phyloP scores from a whole-genome alignment of 2,329 filamentous ascomycete genomes.

The Diplodia seriata region DNA sequence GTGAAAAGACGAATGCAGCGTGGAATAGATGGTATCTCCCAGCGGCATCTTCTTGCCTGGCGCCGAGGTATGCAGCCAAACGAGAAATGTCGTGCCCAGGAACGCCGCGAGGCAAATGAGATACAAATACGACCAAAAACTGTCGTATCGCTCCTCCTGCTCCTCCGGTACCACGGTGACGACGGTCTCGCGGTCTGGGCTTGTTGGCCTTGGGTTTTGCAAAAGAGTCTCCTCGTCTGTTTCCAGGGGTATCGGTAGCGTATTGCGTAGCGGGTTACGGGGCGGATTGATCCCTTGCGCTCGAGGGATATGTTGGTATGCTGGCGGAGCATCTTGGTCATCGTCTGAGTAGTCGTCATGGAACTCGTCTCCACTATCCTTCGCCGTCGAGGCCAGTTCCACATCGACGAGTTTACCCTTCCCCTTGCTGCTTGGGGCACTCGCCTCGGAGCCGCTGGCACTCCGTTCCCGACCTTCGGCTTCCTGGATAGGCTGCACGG shows the following conservation, averaged over 20 bases:
- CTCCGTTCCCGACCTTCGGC: conserved; percentile 51
- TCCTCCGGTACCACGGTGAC: conserved; percentile 57
- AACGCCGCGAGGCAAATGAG: conserved; percentile 83
- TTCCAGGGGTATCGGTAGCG: conserved; percentile 55
- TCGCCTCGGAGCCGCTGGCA: conserved; percentile 49
- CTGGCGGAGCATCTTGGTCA: conserved; percentile 58
- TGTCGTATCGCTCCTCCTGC: conserved; percentile 79
- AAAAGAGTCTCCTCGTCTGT: conserved; percentile 59
- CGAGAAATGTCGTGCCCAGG: conserved; percentile 85
- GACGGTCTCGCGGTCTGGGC: conserved; percentile 60
- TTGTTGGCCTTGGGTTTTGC: conserved; percentile 54
- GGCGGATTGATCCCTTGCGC: conserved; percentile 49
- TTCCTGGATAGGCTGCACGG: conserved; percentile 44
- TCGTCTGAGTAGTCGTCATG: conserved; percentile 50
- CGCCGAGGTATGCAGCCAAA: conserved; percentile 85
- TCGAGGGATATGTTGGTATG: conserved; percentile 64
- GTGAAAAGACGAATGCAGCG: conserved; percentile 83
- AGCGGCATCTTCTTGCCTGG: conserved; percentile 73
- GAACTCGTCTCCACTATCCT: conserved; percentile 53
- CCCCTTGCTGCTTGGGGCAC: conserved; percentile 59
- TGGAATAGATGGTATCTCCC: conserved; percentile 94
- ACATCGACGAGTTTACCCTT: conserved; percentile 82
- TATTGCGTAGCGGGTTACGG: conserved; percentile 50
- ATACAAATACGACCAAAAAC: conserved; percentile 91
- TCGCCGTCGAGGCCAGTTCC: conserved; percentile 71